Conservation (phyloP, 495 filamentous ascomycete species). For the Xylaria intraflava region DNA sequence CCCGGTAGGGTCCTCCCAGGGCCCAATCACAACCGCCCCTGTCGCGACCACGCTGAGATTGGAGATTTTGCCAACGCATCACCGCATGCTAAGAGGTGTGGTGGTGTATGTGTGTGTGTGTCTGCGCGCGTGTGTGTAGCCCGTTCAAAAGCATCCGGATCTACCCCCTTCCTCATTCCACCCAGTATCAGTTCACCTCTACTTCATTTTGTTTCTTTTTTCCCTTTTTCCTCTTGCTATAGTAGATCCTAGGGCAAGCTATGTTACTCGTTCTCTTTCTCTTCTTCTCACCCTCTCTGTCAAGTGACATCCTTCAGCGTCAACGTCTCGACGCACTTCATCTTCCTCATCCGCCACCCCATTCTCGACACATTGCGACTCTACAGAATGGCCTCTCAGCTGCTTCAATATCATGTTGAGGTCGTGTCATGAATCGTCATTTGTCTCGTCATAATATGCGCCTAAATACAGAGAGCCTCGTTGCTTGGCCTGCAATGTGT, state of each 20-base stretch:
- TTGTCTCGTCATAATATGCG: constrained; percentile 28
- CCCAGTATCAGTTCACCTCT: constrained; percentile 27
- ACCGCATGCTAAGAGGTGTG: constrained; percentile 36
- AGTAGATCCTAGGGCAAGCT: not conserved
- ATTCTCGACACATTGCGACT: not conserved
- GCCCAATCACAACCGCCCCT: constrained; percentile 29
- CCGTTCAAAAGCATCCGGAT: constrained; percentile 9
- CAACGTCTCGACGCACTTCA: not conserved
- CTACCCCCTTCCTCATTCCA: constrained; percentile 18
- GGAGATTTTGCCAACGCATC: constrained; percentile 39
- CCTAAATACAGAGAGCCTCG: constrained; percentile 27
- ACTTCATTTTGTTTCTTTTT: constrained; percentile 14
- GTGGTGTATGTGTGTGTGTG: constrained; percentile 37
- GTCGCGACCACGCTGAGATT: constrained; percentile 21
- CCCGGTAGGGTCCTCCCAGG: constrained; percentile 20
- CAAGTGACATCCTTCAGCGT: not conserved
- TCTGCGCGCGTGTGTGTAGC: constrained; percentile 8
- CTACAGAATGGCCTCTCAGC: not conserved
- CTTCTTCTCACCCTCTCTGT: not conserved
- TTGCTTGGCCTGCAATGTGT: constrained; percentile 19
- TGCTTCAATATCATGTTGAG: not conserved
- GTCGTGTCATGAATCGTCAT: constrained; percentile 25
- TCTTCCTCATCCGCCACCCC: not conserved
- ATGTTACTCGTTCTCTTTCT: not conserved
- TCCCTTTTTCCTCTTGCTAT: not conserved